Evolutionary conservation across 495 filamentous ascomycete species (phyloP), one percentile per base, ranked within the genome.

Genomic region (Penicillium odoratum): DNA sequence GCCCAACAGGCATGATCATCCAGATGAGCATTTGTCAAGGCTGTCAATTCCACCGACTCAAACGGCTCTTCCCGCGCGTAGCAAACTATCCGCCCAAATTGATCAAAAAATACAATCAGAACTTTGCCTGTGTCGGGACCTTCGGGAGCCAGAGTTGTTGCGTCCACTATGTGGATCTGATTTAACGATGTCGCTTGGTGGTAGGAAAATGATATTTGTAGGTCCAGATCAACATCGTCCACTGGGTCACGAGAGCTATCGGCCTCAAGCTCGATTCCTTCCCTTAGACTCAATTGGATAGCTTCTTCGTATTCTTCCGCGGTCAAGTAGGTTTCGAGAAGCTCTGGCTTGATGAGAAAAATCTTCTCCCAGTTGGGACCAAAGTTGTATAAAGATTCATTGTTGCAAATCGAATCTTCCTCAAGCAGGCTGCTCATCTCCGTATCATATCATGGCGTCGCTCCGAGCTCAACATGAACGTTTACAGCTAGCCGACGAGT

Each of bases 71-170:
- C 50, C 3, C 57, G 50, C 16, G 16, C 47, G 21, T 42, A 59
- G 25, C 57, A 50, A n/a, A 59, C 46, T 33, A 26, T 44, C 36
- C 51, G 57, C 16, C 57, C 57, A 34, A 43, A 59, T n/a, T 58
- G 34, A 26, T 59, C 57, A 21, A 30, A 59, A 34, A 44, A 59
- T 25, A 54, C 18, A 5, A 53, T 26, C 7, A 59, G 57, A 11
- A 59, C 57, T 3, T 18, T 59, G 5, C 57, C 57, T 49, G 57
- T 50, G 26, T 59, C 44, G 33, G 31, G 16, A 21, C 57, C 57
- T 11, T 54, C 57, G 30, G 50, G 34, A 18, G 57, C 57, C 25
- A 59, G 21, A n/a, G 51, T 54, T 25, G 29, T 59, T 13, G 30
- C 50, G 54, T 59, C 57, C n/a, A 59, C 45, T 11, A 59, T 44